These are phyloP conservation scores for Pugionium cornutum DNA, from an alignment of 345 rosid genomes.

Conservation along the genomic window DNA sequence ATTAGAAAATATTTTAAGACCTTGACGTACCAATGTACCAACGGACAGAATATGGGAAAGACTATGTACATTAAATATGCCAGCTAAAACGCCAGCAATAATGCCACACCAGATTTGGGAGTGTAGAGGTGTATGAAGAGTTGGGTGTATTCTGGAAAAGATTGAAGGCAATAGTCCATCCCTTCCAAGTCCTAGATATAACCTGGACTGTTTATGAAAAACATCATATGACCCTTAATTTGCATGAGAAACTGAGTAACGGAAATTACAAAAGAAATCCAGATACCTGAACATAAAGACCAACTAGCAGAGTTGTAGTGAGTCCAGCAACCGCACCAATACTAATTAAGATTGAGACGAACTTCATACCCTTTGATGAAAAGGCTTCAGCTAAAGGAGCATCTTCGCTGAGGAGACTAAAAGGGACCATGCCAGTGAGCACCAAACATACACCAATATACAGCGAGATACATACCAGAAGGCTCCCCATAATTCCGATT, in stretches of 20 bases:
- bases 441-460: slow-evolving; percentile 89
- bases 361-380: slow-evolving; percentile 81
- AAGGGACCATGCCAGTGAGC: slow-evolving; percentile 96
- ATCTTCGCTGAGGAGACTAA: slow-evolving; percentile 71
- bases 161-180: slow-evolving; percentile 90
- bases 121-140: slow-evolving; percentile 77
- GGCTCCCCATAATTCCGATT: slow-evolving; percentile 87
- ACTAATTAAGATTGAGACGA: slow-evolving; percentile 73
- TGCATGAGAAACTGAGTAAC: slow-evolving; percentile 16
- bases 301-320: slow-evolving; percentile 89
- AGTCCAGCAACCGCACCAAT: slow-evolving; percentile 97
- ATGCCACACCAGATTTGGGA: slow-evolving; percentile 97
- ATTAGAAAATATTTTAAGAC: background rate
- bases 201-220: slow-evolving; percentile 68
- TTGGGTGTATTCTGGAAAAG: slow-evolving; percentile 83
- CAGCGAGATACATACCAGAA: slow-evolving; percentile 64
- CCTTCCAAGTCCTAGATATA: slow-evolving; percentile 92
- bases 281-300: slow-evolving; percentile 90
- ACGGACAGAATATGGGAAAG: slow-evolving; percentile 96
- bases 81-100: slow-evolving; percentile 74
- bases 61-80: slow-evolving; percentile 72
- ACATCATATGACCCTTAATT: slow-evolving; percentile 26
- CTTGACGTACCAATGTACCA: slow-evolving; percentile 78
- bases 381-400: slow-evolving; percentile 92
- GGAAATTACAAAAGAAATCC: slow-evolving; percentile 10